Base-by-base conservation (phyloP, 2,329 filamentous ascomycete genomes). In the Thermothelomyces thermophilus region DNA sequence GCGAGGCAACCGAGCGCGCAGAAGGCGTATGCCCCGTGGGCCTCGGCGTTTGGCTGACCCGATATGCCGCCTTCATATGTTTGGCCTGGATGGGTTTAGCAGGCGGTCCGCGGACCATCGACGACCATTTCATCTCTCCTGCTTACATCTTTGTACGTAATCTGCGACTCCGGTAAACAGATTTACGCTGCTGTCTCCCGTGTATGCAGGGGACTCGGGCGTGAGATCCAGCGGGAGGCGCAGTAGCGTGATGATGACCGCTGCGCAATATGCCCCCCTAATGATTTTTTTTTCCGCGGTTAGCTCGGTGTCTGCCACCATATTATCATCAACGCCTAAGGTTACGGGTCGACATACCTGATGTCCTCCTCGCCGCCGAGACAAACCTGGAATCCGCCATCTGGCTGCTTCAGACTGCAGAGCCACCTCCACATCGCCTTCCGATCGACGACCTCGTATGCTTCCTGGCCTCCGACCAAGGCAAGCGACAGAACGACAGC, bases 11-110 rank as follows among this genome's bases (percentile, higher is more conserved):
- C 93, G 52, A 98, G 73, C 49, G 87, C 90, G 69, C 91, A 96
- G 69, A 97, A 97, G 22, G 91, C 88, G 71, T 97, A 98, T 56
- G 89, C 93, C 54, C 93, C 93, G 70, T 98, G 93, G 48, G 91
- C 93, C 75, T 98, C 93, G 56, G 86, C 83, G 52, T 84, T 85
- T 46, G 90, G 93, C 56, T 85, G 84, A 49, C 82, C 86, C 57
- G 87, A 90, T 59, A 98, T 90, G 42, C 93, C 93, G 56, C 93
- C 93, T 72, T 98, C 93, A 68, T 86, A 96, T 10, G 88, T 94
- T 76, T 97, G 91, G 66, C 87, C 86, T 89, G 46, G 45, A 5
- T 42, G 24, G 41, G 33, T 42, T 52, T 54, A 53, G 52, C 34
- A 22, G 8, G 24, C 19, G 30, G 16, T 9, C 17, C 2, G 10